Evolutionary conservation across 768 basidiomycete species (phyloP).

Genomic region (Botryobasidium botryosum): DNA sequence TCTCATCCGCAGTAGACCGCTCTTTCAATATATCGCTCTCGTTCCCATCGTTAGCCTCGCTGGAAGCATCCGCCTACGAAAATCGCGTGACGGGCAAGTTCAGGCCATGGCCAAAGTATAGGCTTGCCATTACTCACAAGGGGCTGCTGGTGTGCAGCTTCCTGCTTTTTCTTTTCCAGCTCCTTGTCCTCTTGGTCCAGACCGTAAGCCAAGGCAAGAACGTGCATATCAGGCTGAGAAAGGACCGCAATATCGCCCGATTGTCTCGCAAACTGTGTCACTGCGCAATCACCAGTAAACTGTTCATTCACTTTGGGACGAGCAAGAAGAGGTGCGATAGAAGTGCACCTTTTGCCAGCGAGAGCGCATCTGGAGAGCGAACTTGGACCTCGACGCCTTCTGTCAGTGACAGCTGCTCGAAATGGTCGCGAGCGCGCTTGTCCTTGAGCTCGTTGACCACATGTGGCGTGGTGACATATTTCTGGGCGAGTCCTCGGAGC

Average conservation of each 20-base stretch:
- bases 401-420: slow-evolving; percentile 57
- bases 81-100: slow-evolving; percentile 4
- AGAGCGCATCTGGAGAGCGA: slow-evolving; percentile 47
- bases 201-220: slow-evolving; percentile 75
- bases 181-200: slow-evolving; percentile 36
- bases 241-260: slow-evolving; percentile 92
- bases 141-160: neutral
- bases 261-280: slow-evolving; percentile 82
- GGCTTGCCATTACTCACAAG: neutral
- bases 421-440: slow-evolving; percentile 70
- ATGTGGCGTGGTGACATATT: slow-evolving; percentile 76
- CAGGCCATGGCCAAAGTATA: slow-evolving; percentile 7
- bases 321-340: neutral
- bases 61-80: neutral
- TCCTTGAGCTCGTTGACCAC: slow-evolving; percentile 85
- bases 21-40: no score
- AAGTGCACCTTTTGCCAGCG: slow-evolving; percentile 36
- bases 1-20: no score
- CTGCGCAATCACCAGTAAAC: slow-evolving; percentile 24
- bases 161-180: slow-evolving; percentile 19
- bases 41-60: neutral
- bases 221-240: slow-evolving; percentile 77
- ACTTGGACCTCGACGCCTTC: slow-evolving; percentile 63
- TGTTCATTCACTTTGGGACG: neutral
- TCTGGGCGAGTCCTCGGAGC: slow-evolving; percentile 71